phyloP scores from a whole-genome alignment of 2,329 filamentous ascomycete species.

The Alternaria tenuissima region DNA sequence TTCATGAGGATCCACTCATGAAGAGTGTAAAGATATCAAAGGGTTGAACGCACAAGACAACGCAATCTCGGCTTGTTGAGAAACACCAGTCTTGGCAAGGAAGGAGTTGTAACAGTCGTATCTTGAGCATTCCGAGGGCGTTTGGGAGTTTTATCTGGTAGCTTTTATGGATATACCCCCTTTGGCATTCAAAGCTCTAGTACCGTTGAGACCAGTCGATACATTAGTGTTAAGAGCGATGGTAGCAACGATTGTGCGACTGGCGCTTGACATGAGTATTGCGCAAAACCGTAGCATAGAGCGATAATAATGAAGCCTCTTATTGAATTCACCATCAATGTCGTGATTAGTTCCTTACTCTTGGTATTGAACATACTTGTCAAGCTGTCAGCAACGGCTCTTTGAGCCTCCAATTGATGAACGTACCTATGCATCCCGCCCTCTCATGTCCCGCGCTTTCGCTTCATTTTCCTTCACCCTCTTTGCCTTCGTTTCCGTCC shows the following conservation, averaged over 20 bases:
- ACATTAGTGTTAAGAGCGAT: neutral
- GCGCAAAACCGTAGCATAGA: neutral
- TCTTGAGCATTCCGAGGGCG: neutral
- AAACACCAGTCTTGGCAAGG: neutral
- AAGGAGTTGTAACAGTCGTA: neutral
- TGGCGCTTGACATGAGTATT: neutral
- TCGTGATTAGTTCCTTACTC: neutral
- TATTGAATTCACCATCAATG: neutral
- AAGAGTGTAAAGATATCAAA: neutral
- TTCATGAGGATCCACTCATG: constrained; percentile 12
- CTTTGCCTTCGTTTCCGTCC: neutral
- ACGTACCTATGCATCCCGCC: neutral
- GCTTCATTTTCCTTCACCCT: neutral
- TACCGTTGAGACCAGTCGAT: neutral
- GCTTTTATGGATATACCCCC: constrained; percentile 6
- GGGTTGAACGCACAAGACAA: neutral
- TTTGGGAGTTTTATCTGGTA: neutral
- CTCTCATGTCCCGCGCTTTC: neutral
- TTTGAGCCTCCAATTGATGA: neutral
- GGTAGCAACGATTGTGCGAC: neutral
- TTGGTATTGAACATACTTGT: neutral
- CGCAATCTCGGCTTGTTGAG: neutral
- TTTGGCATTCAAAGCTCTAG: neutral
- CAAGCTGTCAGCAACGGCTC: neutral
- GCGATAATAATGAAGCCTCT: neutral